These are phyloP conservation scores for Cordia subcordata DNA, from an alignment of 257 asterid genomes.

Conservation along the genomic window DNA sequence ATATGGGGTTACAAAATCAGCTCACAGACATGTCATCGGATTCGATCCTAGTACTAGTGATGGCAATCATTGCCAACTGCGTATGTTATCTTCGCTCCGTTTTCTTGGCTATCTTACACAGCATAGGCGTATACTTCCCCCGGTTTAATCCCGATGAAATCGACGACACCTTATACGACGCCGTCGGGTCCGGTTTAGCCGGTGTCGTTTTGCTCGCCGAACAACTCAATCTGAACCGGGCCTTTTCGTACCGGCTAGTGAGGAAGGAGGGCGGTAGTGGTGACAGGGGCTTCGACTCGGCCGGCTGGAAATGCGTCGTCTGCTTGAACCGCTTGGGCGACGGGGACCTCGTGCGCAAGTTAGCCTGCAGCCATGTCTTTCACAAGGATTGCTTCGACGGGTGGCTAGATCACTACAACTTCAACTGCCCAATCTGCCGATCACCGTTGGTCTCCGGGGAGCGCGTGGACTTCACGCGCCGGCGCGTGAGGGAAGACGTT, in stretches of 20 bases:
- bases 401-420: constrained; percentile 74
- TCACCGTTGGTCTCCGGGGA: constrained; percentile 35
- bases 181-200: constrained; percentile 52
- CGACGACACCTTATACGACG: constrained; percentile 32
- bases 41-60: constrained; percentile 43
- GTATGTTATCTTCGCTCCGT: constrained; percentile 47
- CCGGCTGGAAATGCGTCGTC: constrained; percentile 52
- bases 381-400: constrained; percentile 78
- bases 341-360: constrained; percentile 63
- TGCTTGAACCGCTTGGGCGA: constrained; percentile 54
- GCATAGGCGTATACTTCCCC: constrained; percentile 23
- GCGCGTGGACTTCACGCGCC: constrained; percentile 33
- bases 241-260: constrained; percentile 22
- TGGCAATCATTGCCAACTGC: constrained; percentile 41
- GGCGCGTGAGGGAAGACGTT: constrained; percentile 41
- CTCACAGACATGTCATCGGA: constrained; percentile 70
- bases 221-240: constrained; percentile 58
- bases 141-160: constrained; percentile 15
- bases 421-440: constrained; percentile 78
- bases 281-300: no score
- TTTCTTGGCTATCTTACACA: constrained; percentile 25
- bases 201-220: constrained; percentile 55
- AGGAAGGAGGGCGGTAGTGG: neutral
- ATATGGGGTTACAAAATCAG: constrained; percentile 64
- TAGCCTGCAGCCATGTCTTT: constrained; percentile 68